Base-by-base conservation (phyloP, 164 flowering plant species). In the Chimonanthus praecox region DNA sequence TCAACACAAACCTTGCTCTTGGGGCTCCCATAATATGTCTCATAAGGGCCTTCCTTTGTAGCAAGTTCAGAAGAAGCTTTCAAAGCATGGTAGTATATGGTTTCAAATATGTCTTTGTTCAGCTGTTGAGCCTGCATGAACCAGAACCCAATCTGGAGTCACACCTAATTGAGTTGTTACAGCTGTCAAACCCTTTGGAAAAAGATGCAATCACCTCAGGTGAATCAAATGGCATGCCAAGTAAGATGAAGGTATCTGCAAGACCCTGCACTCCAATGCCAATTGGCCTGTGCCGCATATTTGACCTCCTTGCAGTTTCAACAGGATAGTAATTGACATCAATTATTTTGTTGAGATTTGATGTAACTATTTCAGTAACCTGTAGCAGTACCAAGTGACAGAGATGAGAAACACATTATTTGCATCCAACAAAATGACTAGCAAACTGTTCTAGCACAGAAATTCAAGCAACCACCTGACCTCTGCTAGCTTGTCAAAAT, bases 241-340 rank as follows among this genome's bases (percentile, higher is more conserved):
- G 91, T 78, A 96, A 82, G 60, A 96, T 96, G 82, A 94, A 94
- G 45, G 97, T 78, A 78, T 96, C 99, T 21, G 98, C 99, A 80
- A 94, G 97, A 63, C 99, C 98, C 73, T 96, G 98, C 62, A 96
- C 96, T 63, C 99, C 99, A 78, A 96, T 87, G 61, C 98, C 99
- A 82, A 94, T 90, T 21, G 99, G 98, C 74, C 97, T 88, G 73
- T 96, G 97, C 2, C 93, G 82, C 54, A 92, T 50, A 73, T 96
- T 96, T 65, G 98, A 94, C 69, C 78, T 86, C 81, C 69, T 88
- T 49, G 98, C 98, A 87, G 92, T 96, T 69, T 96, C 99, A 80
- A 91, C 96, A 8, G 99, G 98, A 76, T 94, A 96, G 77, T 83
- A 91, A 73, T 96, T 96, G 33, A 89, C 88, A 87, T 93, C 98